phyloP scores from a whole-genome alignment of 768 basidiomycete species.

The Lactarius tabidus region DNA sequence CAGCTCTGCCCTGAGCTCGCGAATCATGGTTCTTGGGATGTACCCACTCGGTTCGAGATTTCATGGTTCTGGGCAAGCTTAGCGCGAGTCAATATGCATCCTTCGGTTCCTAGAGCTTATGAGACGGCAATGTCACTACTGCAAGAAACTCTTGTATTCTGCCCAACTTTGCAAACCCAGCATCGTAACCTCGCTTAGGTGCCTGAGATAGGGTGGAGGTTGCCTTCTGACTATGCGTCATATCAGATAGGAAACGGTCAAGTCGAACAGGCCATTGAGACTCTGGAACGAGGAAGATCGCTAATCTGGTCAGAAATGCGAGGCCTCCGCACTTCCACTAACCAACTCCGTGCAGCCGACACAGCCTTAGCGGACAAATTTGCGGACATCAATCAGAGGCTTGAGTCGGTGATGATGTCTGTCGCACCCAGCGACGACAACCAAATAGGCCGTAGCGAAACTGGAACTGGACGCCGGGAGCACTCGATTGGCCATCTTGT shows the following conservation, averaged over 20 bases:
- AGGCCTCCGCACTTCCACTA: neutral
- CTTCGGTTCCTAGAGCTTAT: neutral
- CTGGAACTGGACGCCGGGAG: neutral
- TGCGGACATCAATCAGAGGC: too few species aligned
- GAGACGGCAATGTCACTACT: too few species aligned
- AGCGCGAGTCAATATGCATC: neutral
- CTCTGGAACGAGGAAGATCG: constrained; percentile 5
- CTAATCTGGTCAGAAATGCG: too few species aligned
- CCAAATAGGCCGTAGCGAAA: neutral
- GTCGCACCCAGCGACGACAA: too few species aligned
- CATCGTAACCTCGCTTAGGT: neutral
- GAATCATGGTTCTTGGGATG: neutral
- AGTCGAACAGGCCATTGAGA: neutral
- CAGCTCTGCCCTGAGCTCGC: neutral
- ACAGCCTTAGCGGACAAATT: neutral
- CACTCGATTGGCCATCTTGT: neutral
- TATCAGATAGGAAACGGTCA: neutral
- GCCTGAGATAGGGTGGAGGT: too few species aligned
- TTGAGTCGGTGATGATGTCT: neutral
- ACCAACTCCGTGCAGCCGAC: neutral
- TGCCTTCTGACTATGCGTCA: neutral
- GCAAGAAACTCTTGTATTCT: too few species aligned
- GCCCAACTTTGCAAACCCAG: too few species aligned
- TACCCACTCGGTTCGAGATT: neutral
- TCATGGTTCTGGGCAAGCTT: neutral